Conservation (phyloP, 768 basidiomycete genomes). For the Pulveroboletus sp. region DNA sequence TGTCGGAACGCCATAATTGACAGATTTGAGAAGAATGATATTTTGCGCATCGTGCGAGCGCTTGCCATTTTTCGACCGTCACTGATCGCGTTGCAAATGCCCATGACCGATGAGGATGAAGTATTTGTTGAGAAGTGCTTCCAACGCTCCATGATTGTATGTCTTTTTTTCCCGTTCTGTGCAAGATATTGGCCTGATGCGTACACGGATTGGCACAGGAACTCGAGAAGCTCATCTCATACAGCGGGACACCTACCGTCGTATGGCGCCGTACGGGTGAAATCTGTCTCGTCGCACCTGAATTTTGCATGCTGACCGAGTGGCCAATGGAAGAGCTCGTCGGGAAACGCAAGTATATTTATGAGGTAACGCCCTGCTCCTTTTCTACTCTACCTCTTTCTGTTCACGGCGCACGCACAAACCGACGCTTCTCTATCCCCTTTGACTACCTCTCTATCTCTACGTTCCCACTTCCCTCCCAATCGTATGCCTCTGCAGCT, state of each 20-base stretch:
- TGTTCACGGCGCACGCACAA: constrained; percentile 12
- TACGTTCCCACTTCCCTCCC: neutral
- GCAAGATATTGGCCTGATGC: neutral
- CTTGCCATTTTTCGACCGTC: constrained; percentile 95
- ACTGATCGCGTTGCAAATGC: constrained; percentile 97
- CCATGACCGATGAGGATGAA: constrained; percentile 92
- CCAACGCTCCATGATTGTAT: constrained; percentile 86
- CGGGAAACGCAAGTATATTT: constrained; percentile 46
- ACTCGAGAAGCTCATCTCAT: constrained; percentile 94
- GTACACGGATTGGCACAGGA: constrained; percentile 47
- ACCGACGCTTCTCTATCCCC: constrained; percentile 5
- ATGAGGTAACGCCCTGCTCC: constrained; percentile 29
- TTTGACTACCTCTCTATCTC: neutral
- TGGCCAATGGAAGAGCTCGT: constrained; percentile 84
- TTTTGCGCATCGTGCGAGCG: constrained; percentile 88
- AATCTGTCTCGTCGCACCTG: constrained; percentile 93
- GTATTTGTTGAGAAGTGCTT: constrained; percentile 95
- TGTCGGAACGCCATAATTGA: constrained; percentile 23
- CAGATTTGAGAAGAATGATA: constrained; percentile 96
- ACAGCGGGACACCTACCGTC: constrained; percentile 94
- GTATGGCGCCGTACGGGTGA: constrained; percentile 98
- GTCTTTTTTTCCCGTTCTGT: constrained; percentile 5
- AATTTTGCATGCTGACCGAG: constrained; percentile 92
- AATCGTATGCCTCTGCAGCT: constrained; percentile 45
- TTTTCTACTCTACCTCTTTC: constrained; percentile 15